Evolutionary conservation across 2,329 filamentous ascomycete genomes (phyloP).

Genomic region (Phialocephala sp.): DNA sequence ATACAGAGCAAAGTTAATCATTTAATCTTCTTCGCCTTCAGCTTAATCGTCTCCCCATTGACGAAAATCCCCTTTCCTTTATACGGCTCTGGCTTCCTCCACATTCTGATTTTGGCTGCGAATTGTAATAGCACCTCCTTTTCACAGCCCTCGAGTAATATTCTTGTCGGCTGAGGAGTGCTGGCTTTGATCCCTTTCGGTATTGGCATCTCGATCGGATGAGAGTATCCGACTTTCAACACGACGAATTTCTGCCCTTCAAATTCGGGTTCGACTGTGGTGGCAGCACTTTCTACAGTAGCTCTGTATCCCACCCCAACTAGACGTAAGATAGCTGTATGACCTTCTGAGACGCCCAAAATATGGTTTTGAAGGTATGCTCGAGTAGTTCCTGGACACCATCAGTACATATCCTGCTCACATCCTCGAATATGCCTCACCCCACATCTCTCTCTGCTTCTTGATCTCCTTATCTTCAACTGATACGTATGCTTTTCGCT

Average conservation of each 20-base stretch:
- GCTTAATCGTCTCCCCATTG: conserved; percentile 94
- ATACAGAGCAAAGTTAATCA: conserved; percentile 50
- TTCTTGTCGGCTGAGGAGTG: conserved; percentile 87
- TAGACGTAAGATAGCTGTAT: conserved; percentile 89
- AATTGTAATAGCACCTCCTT: conserved; percentile 89
- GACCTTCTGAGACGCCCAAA: conserved; percentile 92
- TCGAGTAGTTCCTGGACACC: conserved; percentile 76
- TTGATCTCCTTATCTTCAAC: conserved; percentile 72
- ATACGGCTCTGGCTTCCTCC: conserved; percentile 94
- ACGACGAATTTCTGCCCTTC: conserved; percentile 87
- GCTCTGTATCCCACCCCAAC: conserved; percentile 97
- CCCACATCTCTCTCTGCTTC: conserved; percentile 95
- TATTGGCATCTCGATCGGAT: conserved; percentile 89
- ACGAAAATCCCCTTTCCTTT: conserved; percentile 99
- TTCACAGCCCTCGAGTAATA: conserved; percentile 86
- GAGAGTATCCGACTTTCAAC: conserved; percentile 94
- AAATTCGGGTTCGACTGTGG: conserved; percentile 69
- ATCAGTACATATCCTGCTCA: conserved; percentile 15
- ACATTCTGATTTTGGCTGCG: conserved; percentile 84
- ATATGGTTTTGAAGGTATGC: conserved; percentile 91
- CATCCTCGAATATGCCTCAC: conserved; percentile 20
- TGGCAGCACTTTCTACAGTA: conserved; percentile 77
- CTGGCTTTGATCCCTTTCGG: conserved; percentile 84
- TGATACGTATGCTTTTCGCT: conserved; percentile 68
- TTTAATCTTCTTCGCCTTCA: conserved; percentile 98